Base-by-base conservation (phyloP, 2,329 filamentous ascomycete species). In the Hymenoscyphus fructigenus region DNA sequence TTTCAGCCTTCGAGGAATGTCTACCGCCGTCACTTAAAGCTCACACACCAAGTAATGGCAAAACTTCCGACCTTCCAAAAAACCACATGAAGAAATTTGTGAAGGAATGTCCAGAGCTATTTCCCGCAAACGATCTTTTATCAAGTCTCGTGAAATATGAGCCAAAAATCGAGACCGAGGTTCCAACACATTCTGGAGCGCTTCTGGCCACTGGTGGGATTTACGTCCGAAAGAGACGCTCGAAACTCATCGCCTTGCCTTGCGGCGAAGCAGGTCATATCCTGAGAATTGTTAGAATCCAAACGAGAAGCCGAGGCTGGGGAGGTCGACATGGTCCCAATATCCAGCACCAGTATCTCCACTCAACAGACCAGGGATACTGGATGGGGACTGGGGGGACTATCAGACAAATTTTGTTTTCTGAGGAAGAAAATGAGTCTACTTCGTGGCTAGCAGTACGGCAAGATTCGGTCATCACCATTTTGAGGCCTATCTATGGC, bases 341-440 rank as follows among this genome's bases (percentile, higher is more conserved):
- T 15, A 53, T 76, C 29, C 62, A 69, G 5, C 14, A 70, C 1
- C 59, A 74, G 6, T 64, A 71, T 38, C 58, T 66, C 9, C 64
- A 68, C 29, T 65, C 53, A 1, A 59, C 65, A 9, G 72, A 74
- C 20, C 58, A 72, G 57, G 75, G 72, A 0, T 71, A 72, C 58
- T 76, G 75, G 74, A 65, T 68, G 57, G 69, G 72, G 10, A 67
- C 55, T 41, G 79, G 78, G 23, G 78, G 79, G 4, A 76, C 80
- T 0, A 81, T 86, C 64, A 78, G 79, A 61, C 83, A 85, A 66
- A 72, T 85, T 1, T 74, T 73, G 61, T 82, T 82, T 65, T 75
- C 79, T 3, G 73, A 78, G 34, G 65, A 71, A 59, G 73, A 78
- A 5, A 75, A 79, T 15, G 72, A 75, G 28, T 73, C 76, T 28